A percentile compares a stretch with the other conserved stretches of the same genome.
phyloP scores from a whole-genome alignment of 495 filamentous ascomycete species.

The Thermothielavioides terrestris region DNA sequence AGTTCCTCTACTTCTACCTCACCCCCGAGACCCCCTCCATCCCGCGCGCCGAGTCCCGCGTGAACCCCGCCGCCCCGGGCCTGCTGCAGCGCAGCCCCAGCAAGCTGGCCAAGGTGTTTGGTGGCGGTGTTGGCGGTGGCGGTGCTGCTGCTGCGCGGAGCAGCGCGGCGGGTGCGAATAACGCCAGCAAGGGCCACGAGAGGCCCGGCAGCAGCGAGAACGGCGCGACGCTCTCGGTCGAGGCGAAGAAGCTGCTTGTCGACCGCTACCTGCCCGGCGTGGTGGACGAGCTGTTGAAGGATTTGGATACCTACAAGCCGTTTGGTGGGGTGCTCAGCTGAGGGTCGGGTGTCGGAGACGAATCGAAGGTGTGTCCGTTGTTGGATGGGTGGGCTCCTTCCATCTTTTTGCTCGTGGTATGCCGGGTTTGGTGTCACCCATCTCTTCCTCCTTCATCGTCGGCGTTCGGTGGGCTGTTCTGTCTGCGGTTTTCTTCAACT shows the following conservation, averaged over 20 bases:
- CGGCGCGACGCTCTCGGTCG: constrained; percentile 55
- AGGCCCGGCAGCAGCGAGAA: constrained; percentile 28
- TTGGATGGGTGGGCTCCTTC: background rate
- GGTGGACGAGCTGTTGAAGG: constrained; percentile 85
- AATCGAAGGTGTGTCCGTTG: background rate
- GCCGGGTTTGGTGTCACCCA: background rate
- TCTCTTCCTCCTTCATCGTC: background rate
- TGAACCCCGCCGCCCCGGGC: constrained; percentile 25
- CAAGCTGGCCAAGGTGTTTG: constrained; percentile 52
- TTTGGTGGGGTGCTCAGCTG: constrained; percentile 48
- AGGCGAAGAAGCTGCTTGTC: constrained; percentile 79
- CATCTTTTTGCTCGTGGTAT: background rate
- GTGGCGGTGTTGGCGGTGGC: constrained; percentile 18
- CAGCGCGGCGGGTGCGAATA: constrained; percentile 21
- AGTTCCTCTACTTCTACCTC: constrained; percentile 96
- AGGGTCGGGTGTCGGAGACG: background rate
- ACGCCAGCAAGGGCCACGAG: constrained; percentile 32
- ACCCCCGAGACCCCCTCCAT: constrained; percentile 76
- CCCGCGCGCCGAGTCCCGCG: constrained; percentile 31
- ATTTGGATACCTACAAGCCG: constrained; percentile 71
- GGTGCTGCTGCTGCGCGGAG: too few relatives aligned
- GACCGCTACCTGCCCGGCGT: constrained; percentile 70
- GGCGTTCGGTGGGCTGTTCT: background rate
- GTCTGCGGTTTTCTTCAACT: constrained; percentile 12
- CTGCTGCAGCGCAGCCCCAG: constrained; percentile 62